Evolutionary conservation across 108 stramenopile species (phyloP).

Genomic region (Conticribra guillardii): DNA sequence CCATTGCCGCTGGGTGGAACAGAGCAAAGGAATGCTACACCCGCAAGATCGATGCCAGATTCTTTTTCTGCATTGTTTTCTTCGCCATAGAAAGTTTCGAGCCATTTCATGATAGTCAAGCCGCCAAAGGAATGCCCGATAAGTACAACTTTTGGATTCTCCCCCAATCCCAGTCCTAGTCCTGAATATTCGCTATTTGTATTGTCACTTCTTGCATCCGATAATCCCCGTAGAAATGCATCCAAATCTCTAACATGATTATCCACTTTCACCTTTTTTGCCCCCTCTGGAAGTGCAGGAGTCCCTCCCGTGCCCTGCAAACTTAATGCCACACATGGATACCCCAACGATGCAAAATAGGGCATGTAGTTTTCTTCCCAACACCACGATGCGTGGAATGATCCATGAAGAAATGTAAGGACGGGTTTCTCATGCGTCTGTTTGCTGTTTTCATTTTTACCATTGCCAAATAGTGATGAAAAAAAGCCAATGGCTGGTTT

Average conservation of each 20-base stretch:
- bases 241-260: slow-evolving; percentile 50
- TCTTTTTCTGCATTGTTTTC: background rate
- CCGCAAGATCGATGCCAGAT: slow-evolving; percentile 41
- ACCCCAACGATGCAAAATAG: slow-evolving; percentile 50
- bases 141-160: slow-evolving; percentile 32
- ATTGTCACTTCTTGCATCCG: slow-evolving; percentile 9
- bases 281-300: slow-evolving; percentile 36
- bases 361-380: slow-evolving; percentile 58
- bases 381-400: slow-evolving; percentile 67
- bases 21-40: slow-evolving; percentile 73
- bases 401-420: slow-evolving; percentile 58
- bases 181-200: background rate
- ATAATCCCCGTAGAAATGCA: slow-evolving; percentile 34
- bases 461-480: slow-evolving; percentile 1
- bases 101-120: slow-evolving; percentile 55
- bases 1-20: slow-evolving; percentile 90
- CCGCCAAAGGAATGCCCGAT: slow-evolving; percentile 58
- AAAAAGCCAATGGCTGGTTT: slow-evolving; percentile 13
- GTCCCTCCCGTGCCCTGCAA: slow-evolving; percentile 60
- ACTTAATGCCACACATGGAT: slow-evolving; percentile 44
- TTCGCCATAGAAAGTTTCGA: slow-evolving; percentile 35
- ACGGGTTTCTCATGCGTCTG: slow-evolving; percentile 33
- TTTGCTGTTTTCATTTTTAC: slow-evolving; percentile 4
- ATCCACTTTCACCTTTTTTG: slow-evolving; percentile 43
- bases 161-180: slow-evolving; percentile 31